Evolutionary conservation across 1,284 basidiomycete genomes (phyloP).

Genomic region (Neolentinus lepideus): DNA sequence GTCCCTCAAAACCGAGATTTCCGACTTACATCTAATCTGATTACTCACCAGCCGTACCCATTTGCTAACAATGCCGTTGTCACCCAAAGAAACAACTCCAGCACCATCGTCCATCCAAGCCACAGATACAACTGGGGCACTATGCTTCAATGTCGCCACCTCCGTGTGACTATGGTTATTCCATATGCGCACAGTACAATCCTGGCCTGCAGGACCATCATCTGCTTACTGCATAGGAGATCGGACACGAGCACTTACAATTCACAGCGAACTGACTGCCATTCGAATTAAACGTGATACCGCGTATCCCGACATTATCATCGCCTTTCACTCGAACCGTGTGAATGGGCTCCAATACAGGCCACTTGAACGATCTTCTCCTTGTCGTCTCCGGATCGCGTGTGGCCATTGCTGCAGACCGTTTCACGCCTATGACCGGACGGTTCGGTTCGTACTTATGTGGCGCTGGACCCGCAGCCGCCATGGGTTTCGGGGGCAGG

Average conservation of each 20-base stretch:
- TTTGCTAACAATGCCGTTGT: conserved; percentile 49
- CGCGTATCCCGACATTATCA: conserved; percentile 30
- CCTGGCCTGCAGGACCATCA: conserved; percentile 29
- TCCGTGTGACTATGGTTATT: conserved; percentile 29
- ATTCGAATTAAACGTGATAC: conserved; percentile 35
- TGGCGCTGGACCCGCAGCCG: neutral
- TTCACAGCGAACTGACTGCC: conserved; percentile 17
- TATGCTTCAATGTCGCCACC: conserved; percentile 35
- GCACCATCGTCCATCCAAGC: conserved; percentile 51
- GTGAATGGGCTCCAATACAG: conserved; percentile 28
- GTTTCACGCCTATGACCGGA: conserved; percentile 24
- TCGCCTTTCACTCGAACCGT: conserved; percentile 33
- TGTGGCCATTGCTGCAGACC: conserved; percentile 14
- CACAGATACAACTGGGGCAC: conserved; percentile 33
- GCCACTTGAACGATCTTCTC: conserved; percentile 28
- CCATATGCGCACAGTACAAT: conserved; percentile 55
- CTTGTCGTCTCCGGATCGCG: neutral
- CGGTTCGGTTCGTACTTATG: conserved; percentile 1
- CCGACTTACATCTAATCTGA: neutral
- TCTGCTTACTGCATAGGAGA: neutral
- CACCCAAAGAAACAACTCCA: conserved; percentile 45
- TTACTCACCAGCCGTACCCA: conserved; percentile 47
- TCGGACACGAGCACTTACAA: conserved; percentile 11
- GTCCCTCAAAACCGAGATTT: too few relatives aligned
- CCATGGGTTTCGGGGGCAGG: conserved; percentile 11